These are phyloP conservation scores for Globisporangium sylvaticum DNA, from an alignment of 352 stramenopile genomes.

Conservation along the genomic window DNA sequence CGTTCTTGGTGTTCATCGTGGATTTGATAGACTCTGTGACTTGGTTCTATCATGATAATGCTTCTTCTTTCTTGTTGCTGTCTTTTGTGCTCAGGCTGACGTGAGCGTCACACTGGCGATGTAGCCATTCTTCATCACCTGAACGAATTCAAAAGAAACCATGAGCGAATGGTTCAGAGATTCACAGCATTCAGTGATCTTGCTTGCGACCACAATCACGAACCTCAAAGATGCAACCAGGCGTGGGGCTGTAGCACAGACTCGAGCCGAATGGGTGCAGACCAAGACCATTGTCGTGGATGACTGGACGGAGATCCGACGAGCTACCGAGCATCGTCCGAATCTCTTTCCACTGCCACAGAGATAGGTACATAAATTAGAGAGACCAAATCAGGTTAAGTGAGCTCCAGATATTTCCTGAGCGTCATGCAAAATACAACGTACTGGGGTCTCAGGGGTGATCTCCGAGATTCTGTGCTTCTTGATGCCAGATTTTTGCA, in stretches of 20 bases:
- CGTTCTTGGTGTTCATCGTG: background rate
- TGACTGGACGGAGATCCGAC: conserved; percentile 57
- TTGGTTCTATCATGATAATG: background rate
- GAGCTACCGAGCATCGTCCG: conserved; percentile 43
- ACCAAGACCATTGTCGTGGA: conserved; percentile 73
- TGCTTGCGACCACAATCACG: background rate
- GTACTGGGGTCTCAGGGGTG: conserved; percentile 64
- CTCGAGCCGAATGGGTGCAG: conserved; percentile 78
- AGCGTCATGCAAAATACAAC: background rate
- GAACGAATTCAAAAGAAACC: background rate
- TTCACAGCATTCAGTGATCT: background rate
- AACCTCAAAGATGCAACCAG: conserved; percentile 73
- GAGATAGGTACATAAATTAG: too few species aligned
- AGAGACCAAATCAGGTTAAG: too few species aligned
- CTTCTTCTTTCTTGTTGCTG: too few species aligned
- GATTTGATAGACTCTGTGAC: background rate
- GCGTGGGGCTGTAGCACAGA: conserved; percentile 67
- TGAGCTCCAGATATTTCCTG: too few species aligned
- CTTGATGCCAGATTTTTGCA: conserved; percentile 43
- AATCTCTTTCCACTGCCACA: conserved; percentile 71
- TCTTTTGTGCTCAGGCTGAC: conserved; percentile 12
- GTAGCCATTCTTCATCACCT: conserved; percentile 75
- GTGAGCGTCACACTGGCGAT: conserved; percentile 72
- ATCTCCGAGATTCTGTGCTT: conserved; percentile 46
- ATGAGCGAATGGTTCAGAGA: background rate